Conservation (phyloP, 2,329 filamentous ascomycete species). For the Aspergillus sp. region DNA sequence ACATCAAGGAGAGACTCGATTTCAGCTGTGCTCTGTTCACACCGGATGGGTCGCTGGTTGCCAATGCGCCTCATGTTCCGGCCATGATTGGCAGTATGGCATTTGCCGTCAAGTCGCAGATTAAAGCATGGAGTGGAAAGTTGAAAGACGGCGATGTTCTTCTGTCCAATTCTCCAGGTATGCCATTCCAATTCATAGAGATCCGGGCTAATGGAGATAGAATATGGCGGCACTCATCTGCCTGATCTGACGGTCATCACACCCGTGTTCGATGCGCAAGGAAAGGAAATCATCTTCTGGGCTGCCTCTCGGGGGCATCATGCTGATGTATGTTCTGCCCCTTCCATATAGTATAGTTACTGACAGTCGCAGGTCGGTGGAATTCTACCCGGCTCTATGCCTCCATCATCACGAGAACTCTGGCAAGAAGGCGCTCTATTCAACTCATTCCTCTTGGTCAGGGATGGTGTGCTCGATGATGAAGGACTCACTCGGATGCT, state of each 20-base stretch:
- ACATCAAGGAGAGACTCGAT: slow-evolving; percentile 79
- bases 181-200: slow-evolving; percentile 21
- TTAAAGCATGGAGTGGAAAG: slow-evolving; percentile 68
- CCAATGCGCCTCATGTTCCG: slow-evolving; percentile 66
- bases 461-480: slow-evolving; percentile 52
- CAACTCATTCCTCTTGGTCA: slow-evolving; percentile 25
- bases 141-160: slow-evolving; percentile 72
- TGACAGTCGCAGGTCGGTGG: slow-evolving; percentile 62
- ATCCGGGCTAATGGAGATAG: slow-evolving; percentile 28
- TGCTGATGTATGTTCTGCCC: slow-evolving; percentile 49
- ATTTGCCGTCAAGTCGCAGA: slow-evolving; percentile 70
- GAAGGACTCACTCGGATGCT: slow-evolving; percentile 64
- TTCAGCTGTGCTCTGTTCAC: slow-evolving; percentile 79
- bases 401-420: slow-evolving; percentile 49
- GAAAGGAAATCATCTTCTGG: slow-evolving; percentile 71
- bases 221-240: slow-evolving; percentile 78
- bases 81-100: slow-evolving; percentile 78
- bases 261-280: slow-evolving; percentile 67
- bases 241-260: slow-evolving; percentile 76
- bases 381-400: slow-evolving; percentile 73
- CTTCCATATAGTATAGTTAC: slow-evolving; percentile 1
- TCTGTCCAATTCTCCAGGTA: slow-evolving; percentile 71
- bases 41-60: slow-evolving; percentile 64
- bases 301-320: slow-evolving; percentile 73
- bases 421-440: slow-evolving; percentile 37